Conservation (phyloP, 192 early-diverging fungal species). For the Coemansia sp. region DNA sequence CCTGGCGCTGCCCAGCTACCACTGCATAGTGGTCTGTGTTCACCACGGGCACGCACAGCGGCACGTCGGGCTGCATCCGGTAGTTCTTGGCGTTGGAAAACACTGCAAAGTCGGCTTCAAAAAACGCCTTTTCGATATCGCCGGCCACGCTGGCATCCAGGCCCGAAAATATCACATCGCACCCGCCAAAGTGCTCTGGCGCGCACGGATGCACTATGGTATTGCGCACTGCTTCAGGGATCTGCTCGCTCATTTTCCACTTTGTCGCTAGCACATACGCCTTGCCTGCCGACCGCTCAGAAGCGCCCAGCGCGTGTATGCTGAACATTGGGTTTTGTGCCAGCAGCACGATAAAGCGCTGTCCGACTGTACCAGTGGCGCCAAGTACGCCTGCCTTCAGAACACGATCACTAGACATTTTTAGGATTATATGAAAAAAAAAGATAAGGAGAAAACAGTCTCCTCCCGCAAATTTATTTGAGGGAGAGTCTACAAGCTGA, state of each 20-base stretch:
- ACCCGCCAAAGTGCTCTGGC: conserved; percentile 70
- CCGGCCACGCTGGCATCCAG: conserved; percentile 92
- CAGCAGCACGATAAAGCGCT: conserved; percentile 92
- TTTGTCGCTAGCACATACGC: conserved; percentile 72
- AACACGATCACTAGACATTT: conserved; percentile 34
- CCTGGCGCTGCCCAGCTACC: conserved; percentile 67
- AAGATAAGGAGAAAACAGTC: neutral
- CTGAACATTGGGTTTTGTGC: conserved; percentile 81
- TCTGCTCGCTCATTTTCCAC: conserved; percentile 85
- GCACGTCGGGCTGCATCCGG: conserved; percentile 83
- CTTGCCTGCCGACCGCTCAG: conserved; percentile 85
- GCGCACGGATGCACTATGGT: conserved; percentile 71
- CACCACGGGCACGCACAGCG: conserved; percentile 90
- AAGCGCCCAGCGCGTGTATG: conserved; percentile 88
- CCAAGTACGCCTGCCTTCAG: conserved; percentile 87
- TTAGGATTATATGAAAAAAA: conserved; percentile 6
- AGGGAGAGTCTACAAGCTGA: no score
- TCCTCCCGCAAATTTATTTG: neutral
- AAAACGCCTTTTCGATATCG: conserved; percentile 88
- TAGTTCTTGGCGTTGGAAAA: conserved; percentile 98
- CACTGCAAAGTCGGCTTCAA: conserved; percentile 82
- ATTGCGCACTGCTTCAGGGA: conserved; percentile 61
- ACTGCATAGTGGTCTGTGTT: conserved; percentile 88
- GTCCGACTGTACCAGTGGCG: conserved; percentile 97
- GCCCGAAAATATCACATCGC: conserved; percentile 93